Evolutionary conservation across 73 alveolate genomes (phyloP), one percentile per base, ranked within the genome.

Genomic region (Paramecium octaurelia): DNA sequence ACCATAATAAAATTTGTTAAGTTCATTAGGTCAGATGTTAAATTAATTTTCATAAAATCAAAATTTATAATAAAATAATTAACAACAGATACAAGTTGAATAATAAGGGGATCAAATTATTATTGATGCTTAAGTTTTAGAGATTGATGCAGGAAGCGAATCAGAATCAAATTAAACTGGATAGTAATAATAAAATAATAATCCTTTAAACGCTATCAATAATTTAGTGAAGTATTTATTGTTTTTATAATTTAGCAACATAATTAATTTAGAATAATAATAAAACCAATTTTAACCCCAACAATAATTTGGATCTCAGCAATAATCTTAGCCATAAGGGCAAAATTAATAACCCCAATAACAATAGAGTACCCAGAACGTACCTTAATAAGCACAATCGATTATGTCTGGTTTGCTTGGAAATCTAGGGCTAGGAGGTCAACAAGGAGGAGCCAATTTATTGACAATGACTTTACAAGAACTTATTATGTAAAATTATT

Each of bases 371-470:
- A 2, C 24, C 29, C 29, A 27, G 14, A 64, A 64, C 20, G 18
- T 64, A 9, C 84, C 84, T 23, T 27, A 31, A 35, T 36, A 73
- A 73, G 87, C 68, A 12, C 40, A 73, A 73, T 73, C 40, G 7
- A 36, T 73, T 23, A 36, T 73, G 34, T 36, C 24, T 36, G 87
- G 87, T 5, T 36, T 73, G 18, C 87, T 73, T 73, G 87, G 87
- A 36, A 43, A 43, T 29, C 18, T 73, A n/a, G 87, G 87, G n/a
- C 2, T 40, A 46, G 76, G 70, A 23, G 76, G 76, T 40, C n/a
- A 42, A 44, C 10, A 27, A 42, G 91, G 91, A 80, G 91, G 91
- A 80, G 91, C 48, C 20, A 44, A 42, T 44, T 43, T 80, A 24
- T 42, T 48, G 9, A 42, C 70, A 44, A 80, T 80, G 91, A 31